phyloP scores from a whole-genome alignment of 1,139 yeast genomes.

The Nakaseomyces sp. region DNA sequence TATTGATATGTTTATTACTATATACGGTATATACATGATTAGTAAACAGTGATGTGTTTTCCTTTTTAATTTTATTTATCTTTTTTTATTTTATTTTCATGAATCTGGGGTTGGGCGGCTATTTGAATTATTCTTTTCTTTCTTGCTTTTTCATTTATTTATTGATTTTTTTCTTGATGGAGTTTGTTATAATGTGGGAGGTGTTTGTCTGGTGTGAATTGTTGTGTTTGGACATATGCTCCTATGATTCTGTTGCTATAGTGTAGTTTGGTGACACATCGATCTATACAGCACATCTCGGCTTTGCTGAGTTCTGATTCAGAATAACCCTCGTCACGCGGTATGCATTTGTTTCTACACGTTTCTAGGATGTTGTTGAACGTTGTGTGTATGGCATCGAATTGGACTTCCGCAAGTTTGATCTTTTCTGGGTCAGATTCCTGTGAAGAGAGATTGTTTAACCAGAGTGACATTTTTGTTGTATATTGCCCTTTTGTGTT shows the following conservation, averaged over 20 bases:
- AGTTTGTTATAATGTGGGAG: slow-evolving; percentile 22
- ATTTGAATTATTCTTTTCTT: neutral
- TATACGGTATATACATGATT: neutral
- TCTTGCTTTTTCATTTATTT: neutral
- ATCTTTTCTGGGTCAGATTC: slow-evolving; percentile 61
- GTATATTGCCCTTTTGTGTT: neutral
- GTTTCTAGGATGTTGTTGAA: slow-evolving; percentile 49
- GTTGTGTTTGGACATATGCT: slow-evolving; percentile 34
- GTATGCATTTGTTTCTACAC: slow-evolving; percentile 66
- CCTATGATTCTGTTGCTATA: slow-evolving; percentile 59
- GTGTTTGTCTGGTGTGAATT: slow-evolving; percentile 25
- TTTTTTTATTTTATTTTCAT: neutral
- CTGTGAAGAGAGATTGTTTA: slow-evolving; percentile 38
- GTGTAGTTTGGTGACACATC: slow-evolving; percentile 72
- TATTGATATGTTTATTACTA: no score
- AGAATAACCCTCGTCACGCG: slow-evolving; percentile 51
- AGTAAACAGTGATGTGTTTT: neutral
- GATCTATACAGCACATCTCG: slow-evolving; percentile 62
- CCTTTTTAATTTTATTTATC: neutral
- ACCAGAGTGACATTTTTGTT: slow-evolving; percentile 50
- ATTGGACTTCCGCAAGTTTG: slow-evolving; percentile 66
- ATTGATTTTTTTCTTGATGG: slow-evolving; percentile 3
- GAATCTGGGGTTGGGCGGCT: neutral
- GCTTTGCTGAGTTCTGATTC: slow-evolving; percentile 77
- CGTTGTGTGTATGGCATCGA: slow-evolving; percentile 60